Base-by-base conservation (phyloP, 192 early-diverging fungal genomes). In the Coemansia sp. region DNA sequence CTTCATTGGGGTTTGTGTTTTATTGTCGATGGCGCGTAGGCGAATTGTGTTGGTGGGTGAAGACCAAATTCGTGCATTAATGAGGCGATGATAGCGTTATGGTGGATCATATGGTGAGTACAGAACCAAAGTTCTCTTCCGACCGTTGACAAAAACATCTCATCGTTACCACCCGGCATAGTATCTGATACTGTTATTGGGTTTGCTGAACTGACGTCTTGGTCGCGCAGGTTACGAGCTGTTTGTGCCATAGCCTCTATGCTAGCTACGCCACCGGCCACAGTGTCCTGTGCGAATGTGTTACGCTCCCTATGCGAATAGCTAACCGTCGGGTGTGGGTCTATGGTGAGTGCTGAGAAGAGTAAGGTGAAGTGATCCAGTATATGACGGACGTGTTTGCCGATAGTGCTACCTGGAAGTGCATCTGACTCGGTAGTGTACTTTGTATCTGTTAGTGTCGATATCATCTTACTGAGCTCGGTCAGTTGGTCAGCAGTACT, bases 381-480 rank as follows among this genome's bases (percentile, higher is more conserved):
- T 7, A 85, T 34, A 47, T 85, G 84, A n/a, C 84, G 84, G 8
- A 85, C 74, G 22, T 85, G 84, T 69, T 85, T 85, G 52, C 84
- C 84, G 3, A 85, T 80, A n/a, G 84, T 85, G 67, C 84, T 83
- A 0, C 75, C 75, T 2, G 84, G 81, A 11, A 83, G 73, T 1
- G 73, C 72, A 1, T 12, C 6, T 1, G 84, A 85, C 16, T 60
- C 64, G 3, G 47, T 60, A 1, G 70, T 74, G 64, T 83, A 83
- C 4, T 44, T 43, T 4, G 10, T 37, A 56, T 68, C 77, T 47
- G 39, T 38, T 16, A 83, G 62, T 15, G 22, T 18, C 8, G 49
- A 35, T 12, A 78, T 55, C n/a, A 62, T 55, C 2, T 13, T 12
- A 37, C 29, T 22, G 59, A 80, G 71, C 30, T 63, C 62, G 1